Evolutionary conservation across 1,139 yeast genomes (phyloP).

Genomic region (Hemisphaericaspora lyxosophila): DNA sequence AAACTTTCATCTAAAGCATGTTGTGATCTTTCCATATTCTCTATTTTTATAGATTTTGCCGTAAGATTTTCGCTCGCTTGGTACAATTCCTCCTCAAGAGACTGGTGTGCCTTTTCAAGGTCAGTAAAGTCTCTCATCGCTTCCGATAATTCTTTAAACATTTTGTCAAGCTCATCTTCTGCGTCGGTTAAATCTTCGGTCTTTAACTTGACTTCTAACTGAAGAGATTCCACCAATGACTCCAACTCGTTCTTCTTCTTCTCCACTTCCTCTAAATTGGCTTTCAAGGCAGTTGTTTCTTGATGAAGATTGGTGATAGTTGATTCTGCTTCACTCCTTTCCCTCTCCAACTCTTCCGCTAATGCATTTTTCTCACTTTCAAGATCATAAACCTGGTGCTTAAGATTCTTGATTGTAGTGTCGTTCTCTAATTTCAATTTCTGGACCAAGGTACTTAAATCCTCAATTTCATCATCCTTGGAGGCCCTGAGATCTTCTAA

Average conservation of each 20-base stretch:
- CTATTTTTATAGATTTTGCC: background rate
- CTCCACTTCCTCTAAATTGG: background rate
- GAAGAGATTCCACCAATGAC: constrained; percentile 2
- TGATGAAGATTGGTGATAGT: constrained; percentile 4
- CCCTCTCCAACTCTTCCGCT: constrained; percentile 5
- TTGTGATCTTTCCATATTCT: background rate
- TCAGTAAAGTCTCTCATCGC: background rate
- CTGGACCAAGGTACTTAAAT: constrained; percentile 5
- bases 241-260: constrained; percentile 1
- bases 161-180: background rate
- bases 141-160: constrained; percentile 2
- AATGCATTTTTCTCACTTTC: constrained; percentile 1
- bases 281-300: constrained; percentile 1
- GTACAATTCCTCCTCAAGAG: background rate
- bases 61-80: constrained; percentile 1
- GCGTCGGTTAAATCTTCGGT: background rate
- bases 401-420: background rate
- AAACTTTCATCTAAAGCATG: background rate
- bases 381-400: background rate
- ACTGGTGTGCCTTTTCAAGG: background rate
- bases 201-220: constrained; percentile 5
- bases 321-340: constrained; percentile 4
- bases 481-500: constrained; percentile 2
- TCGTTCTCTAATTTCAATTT: constrained; percentile 4
- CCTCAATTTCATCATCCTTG: constrained; percentile 4